Base-by-base conservation (phyloP, 2,329 filamentous ascomycete species). In the Acrocalymma vagum region DNA sequence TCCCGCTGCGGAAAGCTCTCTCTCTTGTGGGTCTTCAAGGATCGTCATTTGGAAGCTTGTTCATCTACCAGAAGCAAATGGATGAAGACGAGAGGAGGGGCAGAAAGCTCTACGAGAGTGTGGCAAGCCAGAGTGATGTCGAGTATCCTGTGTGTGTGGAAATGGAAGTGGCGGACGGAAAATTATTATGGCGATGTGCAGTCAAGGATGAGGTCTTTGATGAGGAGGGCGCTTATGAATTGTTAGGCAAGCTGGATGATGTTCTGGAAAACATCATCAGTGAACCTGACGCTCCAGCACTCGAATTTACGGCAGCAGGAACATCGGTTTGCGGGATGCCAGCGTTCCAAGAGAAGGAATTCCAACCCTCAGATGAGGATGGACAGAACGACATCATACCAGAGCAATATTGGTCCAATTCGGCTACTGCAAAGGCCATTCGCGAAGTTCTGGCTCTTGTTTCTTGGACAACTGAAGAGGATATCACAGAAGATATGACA, bases 91-190 rank as follows among this genome's bases (percentile, higher is more conserved):
- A 49, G 1, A 38, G 51, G 2, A 30, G 39, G 0, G 27, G 17
- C 0, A 33, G 59, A 1, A 35, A 54, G 0, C 62, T 93, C 3
- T 83, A 88, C 53, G 76, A 74, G 24, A 90, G 88, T 2, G 66
- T 88, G 1, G 75, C 78, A 11, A 82, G 86, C 1, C 71, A 73
- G 3, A 85, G 89, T 0, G 80, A 85, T 15, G 84, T 93, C 1
- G 90, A 95, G 50, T 95, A 92, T 64, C 86, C 89, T 0, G 71
- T 95, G 3, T 94, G 89, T 55, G 80, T 90, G 2, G 92, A 96
- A 70, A 83, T 94, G 64, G 90, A 95, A 62, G 69, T 81, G 5
- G 65, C 80, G 0, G 72, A 70, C 0, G 69, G 79, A 13, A 58
- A 69, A 0, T 63, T 95, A 1, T 48, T 83, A 0, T 94, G 91